Evolutionary conservation across 2,329 filamentous ascomycete genomes (phyloP).

Genomic region (Helotiales sp.): DNA sequence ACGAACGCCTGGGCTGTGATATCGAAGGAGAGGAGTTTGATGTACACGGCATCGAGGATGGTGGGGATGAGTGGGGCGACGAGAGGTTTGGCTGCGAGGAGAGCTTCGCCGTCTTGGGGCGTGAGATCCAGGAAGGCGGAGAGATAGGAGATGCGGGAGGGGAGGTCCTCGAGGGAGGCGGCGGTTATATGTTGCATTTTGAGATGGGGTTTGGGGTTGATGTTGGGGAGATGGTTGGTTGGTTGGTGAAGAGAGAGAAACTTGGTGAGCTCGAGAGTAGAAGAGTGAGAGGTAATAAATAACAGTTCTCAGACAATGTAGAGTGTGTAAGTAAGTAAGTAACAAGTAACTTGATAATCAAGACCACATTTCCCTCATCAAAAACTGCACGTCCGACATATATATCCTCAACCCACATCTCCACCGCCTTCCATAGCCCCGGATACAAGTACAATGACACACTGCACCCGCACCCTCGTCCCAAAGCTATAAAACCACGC

Average conservation of each 20-base stretch:
- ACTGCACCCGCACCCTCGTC: background rate
- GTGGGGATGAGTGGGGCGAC: constrained; percentile 71
- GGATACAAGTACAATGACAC: constrained; percentile 7
- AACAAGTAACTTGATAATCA: background rate
- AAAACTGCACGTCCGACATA: background rate
- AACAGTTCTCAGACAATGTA: background rate
- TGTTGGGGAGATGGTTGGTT: background rate
- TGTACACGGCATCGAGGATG: constrained; percentile 84
- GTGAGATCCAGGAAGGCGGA: constrained; percentile 39
- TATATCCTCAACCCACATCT: background rate
- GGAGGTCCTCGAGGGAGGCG: constrained; percentile 36
- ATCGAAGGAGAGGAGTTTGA: constrained; percentile 79
- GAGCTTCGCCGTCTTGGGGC: constrained; percentile 37
- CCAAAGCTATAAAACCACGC: background rate
- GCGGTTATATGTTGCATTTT: constrained; percentile 42
- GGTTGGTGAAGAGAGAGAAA: background rate
- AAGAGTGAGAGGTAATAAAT: background rate
- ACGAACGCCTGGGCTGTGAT: constrained; percentile 81
- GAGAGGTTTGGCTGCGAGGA: constrained; percentile 40
- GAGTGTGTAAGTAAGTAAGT: background rate
- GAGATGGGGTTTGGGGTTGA: background rate
- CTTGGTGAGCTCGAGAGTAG: background rate
- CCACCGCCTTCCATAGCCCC: too few species aligned
- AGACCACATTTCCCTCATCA: background rate
- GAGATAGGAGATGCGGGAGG: constrained; percentile 37